Evolutionary conservation across 768 basidiomycete species (phyloP).

Genomic region (Podaxis carcinomalis): DNA sequence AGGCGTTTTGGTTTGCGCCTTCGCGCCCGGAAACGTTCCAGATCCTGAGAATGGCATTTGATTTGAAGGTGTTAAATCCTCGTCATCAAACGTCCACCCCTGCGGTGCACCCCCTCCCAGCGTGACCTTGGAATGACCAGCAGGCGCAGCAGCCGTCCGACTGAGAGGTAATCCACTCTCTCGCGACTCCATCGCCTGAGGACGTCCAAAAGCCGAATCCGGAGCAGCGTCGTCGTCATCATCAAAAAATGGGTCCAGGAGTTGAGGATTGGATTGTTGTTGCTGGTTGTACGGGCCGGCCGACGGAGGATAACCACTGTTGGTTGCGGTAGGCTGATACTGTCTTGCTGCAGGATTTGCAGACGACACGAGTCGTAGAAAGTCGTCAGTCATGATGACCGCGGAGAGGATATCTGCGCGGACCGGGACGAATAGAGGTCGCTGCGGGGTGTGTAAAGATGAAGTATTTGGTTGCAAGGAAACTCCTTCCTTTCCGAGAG

Average conservation of each 20-base stretch:
- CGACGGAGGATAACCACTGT: constrained; percentile 55
- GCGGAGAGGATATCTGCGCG: constrained; percentile 4
- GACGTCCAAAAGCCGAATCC: constrained; percentile 62
- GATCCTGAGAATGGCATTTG: constrained; percentile 39
- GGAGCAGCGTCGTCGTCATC: constrained; percentile 75
- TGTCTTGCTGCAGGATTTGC: constrained; percentile 60
- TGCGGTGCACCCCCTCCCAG: constrained; percentile 47
- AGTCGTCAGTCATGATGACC: constrained; percentile 61
- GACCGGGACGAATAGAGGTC: constrained; percentile 6
- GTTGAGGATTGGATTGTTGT: constrained; percentile 37
- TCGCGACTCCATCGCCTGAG: constrained; percentile 45
- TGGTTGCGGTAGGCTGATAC: constrained; percentile 38
- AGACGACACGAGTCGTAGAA: constrained; percentile 66
- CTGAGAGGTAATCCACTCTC: constrained; percentile 59
- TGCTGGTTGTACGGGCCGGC: constrained; percentile 30
- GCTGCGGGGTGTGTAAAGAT: constrained; percentile 1
- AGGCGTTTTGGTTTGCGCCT: constrained; percentile 17
- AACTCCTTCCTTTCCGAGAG: background rate
- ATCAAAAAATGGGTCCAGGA: constrained; percentile 86
- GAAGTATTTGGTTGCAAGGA: constrained; percentile 6
- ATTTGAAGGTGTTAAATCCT: constrained; percentile 41
- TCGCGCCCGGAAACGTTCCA: constrained; percentile 32
- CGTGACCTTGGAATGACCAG: constrained; percentile 49
- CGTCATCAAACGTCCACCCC: constrained; percentile 74
- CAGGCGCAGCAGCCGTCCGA: constrained; percentile 54